Evolutionary conservation across 306 rosid genomes (phyloP), one percentile per base, ranked within the genome.

Genomic region (Mucuna pruriens): DNA sequence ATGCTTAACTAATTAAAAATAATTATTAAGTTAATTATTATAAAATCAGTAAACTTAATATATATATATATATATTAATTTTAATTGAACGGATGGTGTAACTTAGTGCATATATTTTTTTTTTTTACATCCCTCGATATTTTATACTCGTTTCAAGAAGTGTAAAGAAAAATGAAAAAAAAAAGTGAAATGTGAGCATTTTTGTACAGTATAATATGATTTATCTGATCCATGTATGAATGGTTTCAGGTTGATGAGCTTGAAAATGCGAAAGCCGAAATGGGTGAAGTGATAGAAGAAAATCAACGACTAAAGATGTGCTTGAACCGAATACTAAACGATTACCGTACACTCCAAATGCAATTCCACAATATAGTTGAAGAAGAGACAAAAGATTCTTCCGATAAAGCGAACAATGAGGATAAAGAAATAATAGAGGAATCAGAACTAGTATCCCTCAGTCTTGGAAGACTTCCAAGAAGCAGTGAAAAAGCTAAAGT

Each of bases 261-360:
- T 9, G 89, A 89, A 79, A 82, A 76, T 39, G 84, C 91, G 0
- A 94, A 81, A 82, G 89, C 88, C 0, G 90, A 90, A 84, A 90
- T 94, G 92, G 88, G 90, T 7, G 85, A 87, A 75, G 90, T 88
- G 48, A 88, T 64, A n/a, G 87, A 89, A 86, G 98, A 94, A 84
- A 94, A 94, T 26, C 67, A 87, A 70, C 84, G 97, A 75, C 83
- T 94, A 54, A 93, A 93, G 83, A 84, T 38, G 44, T 15, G 65
- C 72, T 87, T 94, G 71, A 89, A 84, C 36, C 36, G 74, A 55
- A 79, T 89, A 26, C 49, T 87, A 79, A 92, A 86, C 69, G 95
- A 94, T 38, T 94, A 94, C 79, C 63, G 77, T 23, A 49, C 85
- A 4, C 90, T 94, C 3, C 87, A 91, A 87, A 74, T 76, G 86